phyloP scores from a whole-genome alignment of 2,329 filamentous ascomycete genomes.

The Verticillium isaacii region DNA sequence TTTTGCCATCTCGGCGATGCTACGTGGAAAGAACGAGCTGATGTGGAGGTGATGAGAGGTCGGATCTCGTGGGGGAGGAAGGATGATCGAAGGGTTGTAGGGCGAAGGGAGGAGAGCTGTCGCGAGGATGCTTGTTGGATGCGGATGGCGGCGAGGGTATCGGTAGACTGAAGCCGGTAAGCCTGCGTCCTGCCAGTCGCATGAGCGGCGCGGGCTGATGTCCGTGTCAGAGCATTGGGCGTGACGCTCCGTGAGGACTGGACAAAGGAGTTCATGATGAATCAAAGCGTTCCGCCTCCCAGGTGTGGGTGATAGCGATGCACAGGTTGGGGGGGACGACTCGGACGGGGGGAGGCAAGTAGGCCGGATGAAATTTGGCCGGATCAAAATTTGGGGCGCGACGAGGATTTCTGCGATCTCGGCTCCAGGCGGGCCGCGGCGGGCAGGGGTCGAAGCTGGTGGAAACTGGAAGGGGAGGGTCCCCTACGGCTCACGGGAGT shows the following conservation, averaged over 20 bases:
- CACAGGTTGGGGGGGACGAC: slow-evolving; percentile 13
- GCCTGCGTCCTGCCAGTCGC: slow-evolving; percentile 37
- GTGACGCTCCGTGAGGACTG: slow-evolving; percentile 36
- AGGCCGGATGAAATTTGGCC: slow-evolving; percentile 21
- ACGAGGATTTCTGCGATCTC: slow-evolving; percentile 5
- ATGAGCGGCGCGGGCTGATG: slow-evolving; percentile 30
- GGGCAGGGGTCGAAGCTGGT: neutral
- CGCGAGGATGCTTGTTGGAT: slow-evolving; percentile 20
- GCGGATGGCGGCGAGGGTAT: slow-evolving; percentile 23
- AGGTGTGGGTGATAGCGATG: slow-evolving; percentile 20
- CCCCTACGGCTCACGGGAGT: neutral
- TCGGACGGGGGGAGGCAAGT: slow-evolving; percentile 7
- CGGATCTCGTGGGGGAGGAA: slow-evolving; percentile 37
- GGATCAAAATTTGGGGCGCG: slow-evolving; percentile 28
- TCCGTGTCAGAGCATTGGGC: slow-evolving; percentile 35
- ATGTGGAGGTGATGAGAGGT: slow-evolving; percentile 26
- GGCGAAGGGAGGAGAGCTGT: slow-evolving; percentile 21
- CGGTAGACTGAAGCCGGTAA: slow-evolving; percentile 37
- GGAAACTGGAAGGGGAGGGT: neutral
- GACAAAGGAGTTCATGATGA: slow-evolving; percentile 39
- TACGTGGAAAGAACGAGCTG: slow-evolving; percentile 33
- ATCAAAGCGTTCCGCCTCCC: slow-evolving; percentile 23
- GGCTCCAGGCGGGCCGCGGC: slow-evolving; percentile 1
- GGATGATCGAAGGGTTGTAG: slow-evolving; percentile 38
- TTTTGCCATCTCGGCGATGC: slow-evolving; percentile 26